Evolutionary conservation across 2,329 filamentous ascomycete genomes (phyloP).

Genomic region (Botrytis paeoniae): DNA sequence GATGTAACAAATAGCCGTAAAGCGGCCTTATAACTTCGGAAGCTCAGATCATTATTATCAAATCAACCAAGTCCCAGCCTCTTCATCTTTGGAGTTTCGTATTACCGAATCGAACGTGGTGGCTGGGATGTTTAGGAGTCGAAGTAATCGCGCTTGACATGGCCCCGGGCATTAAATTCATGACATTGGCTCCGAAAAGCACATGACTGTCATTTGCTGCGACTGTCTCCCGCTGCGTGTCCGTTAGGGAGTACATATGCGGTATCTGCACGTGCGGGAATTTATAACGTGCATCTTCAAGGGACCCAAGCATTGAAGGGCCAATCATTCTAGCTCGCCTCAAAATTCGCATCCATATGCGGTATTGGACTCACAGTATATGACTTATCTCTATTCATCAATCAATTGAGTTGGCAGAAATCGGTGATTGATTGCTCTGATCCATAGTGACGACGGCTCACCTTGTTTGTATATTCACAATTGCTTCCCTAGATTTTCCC

Average conservation of each 20-base stretch:
- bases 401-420: slow-evolving; percentile 4
- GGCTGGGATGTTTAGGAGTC: not conserved
- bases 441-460: slow-evolving; percentile 2
- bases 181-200: slow-evolving; percentile 22
- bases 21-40: slow-evolving; percentile 4
- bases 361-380: slow-evolving; percentile 4
- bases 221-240: slow-evolving; percentile 26
- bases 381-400: slow-evolving; percentile 22
- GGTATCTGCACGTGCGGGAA: slow-evolving; percentile 28
- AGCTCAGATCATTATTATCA: not conserved
- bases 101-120: not conserved
- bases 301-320: slow-evolving; percentile 20
- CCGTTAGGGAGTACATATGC: slow-evolving; percentile 26
- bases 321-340: slow-evolving; percentile 25
- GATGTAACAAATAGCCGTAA: slow-evolving; percentile 10
- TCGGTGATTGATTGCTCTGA: not conserved
- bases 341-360: slow-evolving; percentile 23
- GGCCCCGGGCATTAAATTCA: not conserved
- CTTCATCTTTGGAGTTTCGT: slow-evolving; percentile 3
- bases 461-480: slow-evolving; percentile 1
- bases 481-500: not conserved
- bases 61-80: slow-evolving; percentile 7
- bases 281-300: slow-evolving; percentile 23
- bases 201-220: slow-evolving; percentile 28
- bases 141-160: slow-evolving; percentile 8